Conservation (phyloP, 2,329 filamentous ascomycete genomes). For the Trichoderma sp. region DNA sequence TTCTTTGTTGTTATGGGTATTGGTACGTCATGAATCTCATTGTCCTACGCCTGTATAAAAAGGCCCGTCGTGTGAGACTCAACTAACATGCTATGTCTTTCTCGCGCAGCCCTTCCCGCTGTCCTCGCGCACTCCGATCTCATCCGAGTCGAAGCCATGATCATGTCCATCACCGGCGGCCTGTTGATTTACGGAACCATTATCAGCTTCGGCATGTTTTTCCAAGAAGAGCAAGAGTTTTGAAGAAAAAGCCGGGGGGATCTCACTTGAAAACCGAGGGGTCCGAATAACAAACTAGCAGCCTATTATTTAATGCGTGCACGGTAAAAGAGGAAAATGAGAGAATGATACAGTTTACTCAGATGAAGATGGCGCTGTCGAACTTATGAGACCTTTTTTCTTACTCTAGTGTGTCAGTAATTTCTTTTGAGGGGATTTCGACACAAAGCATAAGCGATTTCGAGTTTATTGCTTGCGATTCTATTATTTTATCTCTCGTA, state of each 20-base stretch:
- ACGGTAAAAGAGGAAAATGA: neutral
- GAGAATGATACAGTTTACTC: neutral
- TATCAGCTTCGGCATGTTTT: constrained; percentile 97
- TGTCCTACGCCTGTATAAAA: neutral
- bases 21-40: constrained; percentile 61
- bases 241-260: constrained; percentile 44
- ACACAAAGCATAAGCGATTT: constrained; percentile 25
- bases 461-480: constrained; percentile 10
- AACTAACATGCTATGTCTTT: neutral
- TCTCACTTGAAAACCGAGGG: neutral
- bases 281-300: neutral
- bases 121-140: constrained; percentile 84
- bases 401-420: constrained; percentile 18
- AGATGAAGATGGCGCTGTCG: constrained; percentile 4
- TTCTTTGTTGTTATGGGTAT: constrained; percentile 98
- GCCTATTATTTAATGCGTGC: neutral
- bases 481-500: neutral
- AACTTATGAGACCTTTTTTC: constrained; percentile 4
- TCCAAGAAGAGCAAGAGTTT: constrained; percentile 96
- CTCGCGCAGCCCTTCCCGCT: constrained; percentile 67
- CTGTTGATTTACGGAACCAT: constrained; percentile 97
- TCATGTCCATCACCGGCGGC: constrained; percentile 92
- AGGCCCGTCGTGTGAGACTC: neutral
- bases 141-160: constrained; percentile 82
- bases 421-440: constrained; percentile 3